A percentile compares a stretch with the other conserved stretches of the same genome.
phyloP scores from a whole-genome alignment of 2,329 filamentous ascomycete species.

The Colletotrichum musae region DNA sequence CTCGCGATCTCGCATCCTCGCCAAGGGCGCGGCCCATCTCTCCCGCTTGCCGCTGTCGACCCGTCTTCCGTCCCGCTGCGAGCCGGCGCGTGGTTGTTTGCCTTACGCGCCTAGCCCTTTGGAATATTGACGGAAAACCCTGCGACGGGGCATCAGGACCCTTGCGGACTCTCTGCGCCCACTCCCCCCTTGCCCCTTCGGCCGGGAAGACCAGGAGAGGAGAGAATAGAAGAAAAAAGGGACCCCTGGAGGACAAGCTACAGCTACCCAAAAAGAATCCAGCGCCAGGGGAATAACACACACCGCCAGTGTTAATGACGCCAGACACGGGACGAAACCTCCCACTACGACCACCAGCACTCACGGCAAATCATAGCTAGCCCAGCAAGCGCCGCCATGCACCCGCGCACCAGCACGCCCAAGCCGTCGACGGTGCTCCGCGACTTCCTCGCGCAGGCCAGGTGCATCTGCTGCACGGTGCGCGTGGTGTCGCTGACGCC shows the following conservation, averaged over 20 bases:
- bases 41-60: conserved; percentile 15
- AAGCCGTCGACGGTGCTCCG: conserved; percentile 34
- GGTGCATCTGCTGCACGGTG: conserved; percentile 41
- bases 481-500: conserved; percentile 39
- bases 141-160: background rate
- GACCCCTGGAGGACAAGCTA: too few relatives aligned
- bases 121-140: too few relatives aligned
- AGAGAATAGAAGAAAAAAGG: too few relatives aligned
- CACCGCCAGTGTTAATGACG: conserved; percentile 28
- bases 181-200: background rate
- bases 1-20: background rate
- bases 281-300: too few relatives aligned
- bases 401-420: conserved; percentile 41
- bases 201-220: background rate
- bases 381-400: conserved; percentile 6
- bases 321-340: conserved; percentile 9
- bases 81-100: too few relatives aligned
- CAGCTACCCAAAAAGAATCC: too few relatives aligned
- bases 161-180: background rate
- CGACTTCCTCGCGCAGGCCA: conserved; percentile 34
- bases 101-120: too few relatives aligned
- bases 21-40: conserved; percentile 8
- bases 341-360: too few relatives aligned
- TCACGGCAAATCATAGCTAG: background rate
- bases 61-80: background rate